Evolutionary conservation across 179 eudicot genomes (phyloP), one percentile per base, ranked within the genome.

Genomic region (Beta corolliflora): DNA sequence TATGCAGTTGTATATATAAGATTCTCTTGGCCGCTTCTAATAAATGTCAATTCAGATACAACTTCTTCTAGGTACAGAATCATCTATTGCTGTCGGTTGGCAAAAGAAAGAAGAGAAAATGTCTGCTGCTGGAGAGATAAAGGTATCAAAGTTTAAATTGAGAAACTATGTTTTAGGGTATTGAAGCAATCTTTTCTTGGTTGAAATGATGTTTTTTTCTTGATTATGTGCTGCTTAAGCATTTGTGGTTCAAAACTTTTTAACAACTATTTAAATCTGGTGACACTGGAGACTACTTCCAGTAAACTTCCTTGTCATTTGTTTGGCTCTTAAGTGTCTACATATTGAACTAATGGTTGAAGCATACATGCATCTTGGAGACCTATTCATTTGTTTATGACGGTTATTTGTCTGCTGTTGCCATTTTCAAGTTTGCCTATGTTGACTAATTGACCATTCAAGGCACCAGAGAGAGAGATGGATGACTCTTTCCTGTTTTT

Each of bases 71-170:
- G 97, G 98, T 76, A 46, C 90, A 70, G 99, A 96, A 76, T 89
- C 98, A 80, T 88, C 91, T 71, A 79, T 96, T 67, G 88, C 91
- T 81, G 94, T 91, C 83, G 99, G 99, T 80, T 96, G 99, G 99
- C 95, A 91, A 82, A 96, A 86, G 85, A 93, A 94, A 89, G 97
- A 91, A 73, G 89, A 93, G 89, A 96, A 90, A 64, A 86, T 79
- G 87, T 86, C 94, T 79, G 98, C 93, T 81, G 83, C 98, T 56
- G 99, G 98, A 79, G 94, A 89, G 84, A 87, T 96, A 78, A 96
- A 94, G 99, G 99, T 95, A 84, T 46, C 71, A 10, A 53, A 59
- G 54, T 25, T 65, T 48, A 14, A 41, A 55, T 44, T 3, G 61
- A 16, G 31, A 66, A 58, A 19, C 31, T 14, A 56, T 10, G 11